Conservation (phyloP, 2,329 filamentous ascomycete genomes). For the Pyricularia sp. region DNA sequence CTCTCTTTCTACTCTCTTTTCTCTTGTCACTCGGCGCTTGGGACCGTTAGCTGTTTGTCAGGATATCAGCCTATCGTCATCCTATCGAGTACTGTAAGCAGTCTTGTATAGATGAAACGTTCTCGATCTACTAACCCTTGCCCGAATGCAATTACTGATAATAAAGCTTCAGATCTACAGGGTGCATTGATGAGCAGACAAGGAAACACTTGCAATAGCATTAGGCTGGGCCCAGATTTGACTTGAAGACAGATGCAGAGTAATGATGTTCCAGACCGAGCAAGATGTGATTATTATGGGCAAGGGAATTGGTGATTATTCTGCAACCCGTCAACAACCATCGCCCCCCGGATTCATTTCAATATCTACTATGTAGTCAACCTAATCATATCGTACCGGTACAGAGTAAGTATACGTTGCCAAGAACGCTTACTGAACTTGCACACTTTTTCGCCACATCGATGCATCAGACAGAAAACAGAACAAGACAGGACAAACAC, state of each 20-base stretch:
- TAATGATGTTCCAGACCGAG: neutral
- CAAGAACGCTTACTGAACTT: neutral
- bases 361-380: no score
- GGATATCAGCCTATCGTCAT: neutral
- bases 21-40: neutral
- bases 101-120: neutral
- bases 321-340: neutral
- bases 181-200: neutral
- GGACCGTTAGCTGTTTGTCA: neutral
- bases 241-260: neutral
- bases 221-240: neutral
- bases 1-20: neutral
- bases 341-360: neutral
- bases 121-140: neutral
- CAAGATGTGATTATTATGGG: neutral
- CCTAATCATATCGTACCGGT: neutral
- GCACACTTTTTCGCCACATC: neutral
- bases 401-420: neutral
- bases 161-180: neutral
- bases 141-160: neutral
- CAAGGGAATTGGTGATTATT: neutral
- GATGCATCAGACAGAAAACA: neutral
- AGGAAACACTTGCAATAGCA: neutral
- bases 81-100: neutral
- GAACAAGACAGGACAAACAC: neutral